A percentile compares a stretch with the other conserved stretches of the same genome.
Conservation (phyloP, 2,329 filamentous ascomycete genomes). For the Alternaria infectoria region DNA sequence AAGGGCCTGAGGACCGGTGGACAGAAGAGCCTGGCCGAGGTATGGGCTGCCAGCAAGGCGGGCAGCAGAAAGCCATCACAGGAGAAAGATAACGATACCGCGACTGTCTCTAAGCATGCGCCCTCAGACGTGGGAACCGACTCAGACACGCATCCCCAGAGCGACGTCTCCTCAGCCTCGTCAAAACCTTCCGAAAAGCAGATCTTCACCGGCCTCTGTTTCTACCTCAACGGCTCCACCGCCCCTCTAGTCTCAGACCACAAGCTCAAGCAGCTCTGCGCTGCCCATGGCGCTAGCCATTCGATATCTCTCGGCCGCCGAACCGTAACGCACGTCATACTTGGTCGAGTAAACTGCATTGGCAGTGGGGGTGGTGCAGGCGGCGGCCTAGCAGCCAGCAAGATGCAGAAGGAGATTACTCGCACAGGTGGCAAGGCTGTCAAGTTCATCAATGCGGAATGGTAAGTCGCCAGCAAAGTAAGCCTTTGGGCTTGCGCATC, state of each 20-base stretch:
- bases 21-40: slow-evolving; percentile 46
- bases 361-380: slow-evolving; percentile 71
- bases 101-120: background rate
- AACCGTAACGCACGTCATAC: slow-evolving; percentile 83
- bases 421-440: slow-evolving; percentile 71
- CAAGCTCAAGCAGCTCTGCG: slow-evolving; percentile 79
- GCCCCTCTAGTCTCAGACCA: slow-evolving; percentile 83
- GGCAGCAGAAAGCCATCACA: slow-evolving; percentile 12
- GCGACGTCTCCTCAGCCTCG: background rate
- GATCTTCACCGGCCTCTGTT: slow-evolving; percentile 73
- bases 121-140: background rate
- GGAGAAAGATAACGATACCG: slow-evolving; percentile 4
- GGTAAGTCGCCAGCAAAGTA: slow-evolving; percentile 54
- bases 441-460: slow-evolving; percentile 82
- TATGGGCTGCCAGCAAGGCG: slow-evolving; percentile 32
- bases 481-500: background rate
- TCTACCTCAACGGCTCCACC: slow-evolving; percentile 90
- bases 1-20: slow-evolving; percentile 56
- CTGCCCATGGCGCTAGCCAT: slow-evolving; percentile 73
- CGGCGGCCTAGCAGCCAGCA: slow-evolving; percentile 76
- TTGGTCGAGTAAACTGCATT: slow-evolving; percentile 58
- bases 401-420: slow-evolving; percentile 81
- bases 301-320: slow-evolving; percentile 74
- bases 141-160: background rate
- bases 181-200: slow-evolving; percentile 33